Evolutionary conservation across 164 flowering plant genomes (phyloP).

Genomic region (Santalum album): DNA sequence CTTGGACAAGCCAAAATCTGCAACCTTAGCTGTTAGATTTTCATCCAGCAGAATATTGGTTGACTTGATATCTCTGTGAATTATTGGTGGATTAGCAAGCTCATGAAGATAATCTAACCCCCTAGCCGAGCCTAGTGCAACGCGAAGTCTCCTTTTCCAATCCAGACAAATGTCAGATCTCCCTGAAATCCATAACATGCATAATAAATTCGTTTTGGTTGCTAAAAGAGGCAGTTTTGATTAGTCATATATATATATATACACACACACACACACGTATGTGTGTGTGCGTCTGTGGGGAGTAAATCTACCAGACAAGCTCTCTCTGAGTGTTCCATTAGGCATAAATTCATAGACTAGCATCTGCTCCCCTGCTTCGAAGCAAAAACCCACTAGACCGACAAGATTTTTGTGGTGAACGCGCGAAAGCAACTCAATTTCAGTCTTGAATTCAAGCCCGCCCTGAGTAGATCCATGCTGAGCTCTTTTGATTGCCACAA

Average conservation of each 20-base stretch:
- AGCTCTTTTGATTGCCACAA: conserved; percentile 66
- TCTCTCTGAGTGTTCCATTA: conserved; percentile 53
- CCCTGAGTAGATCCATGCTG: conserved; percentile 77
- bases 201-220: background rate
- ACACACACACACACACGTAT: no score
- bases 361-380: conserved; percentile 76
- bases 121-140: conserved; percentile 69
- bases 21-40: conserved; percentile 55
- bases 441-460: conserved; percentile 68
- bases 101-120: conserved; percentile 77
- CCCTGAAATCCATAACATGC: conserved; percentile 26
- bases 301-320: conserved; percentile 41
- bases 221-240: background rate
- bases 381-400: conserved; percentile 61
- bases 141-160: conserved; percentile 71
- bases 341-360: conserved; percentile 64
- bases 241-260: no score
- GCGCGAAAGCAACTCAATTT: conserved; percentile 66
- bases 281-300: no score
- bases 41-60: conserved; percentile 67
- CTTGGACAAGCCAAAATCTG: conserved; percentile 76
- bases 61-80: conserved; percentile 72
- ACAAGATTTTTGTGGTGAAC: conserved; percentile 80
- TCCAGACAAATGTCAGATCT: conserved; percentile 52
- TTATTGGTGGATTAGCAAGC: conserved; percentile 67